Percentiles rank a stretch among this genome's conserved stretches.
These are phyloP conservation scores for Leucocoprinus leucothites DNA, from an alignment of 768 basidiomycete species.

Conservation along the genomic window DNA sequence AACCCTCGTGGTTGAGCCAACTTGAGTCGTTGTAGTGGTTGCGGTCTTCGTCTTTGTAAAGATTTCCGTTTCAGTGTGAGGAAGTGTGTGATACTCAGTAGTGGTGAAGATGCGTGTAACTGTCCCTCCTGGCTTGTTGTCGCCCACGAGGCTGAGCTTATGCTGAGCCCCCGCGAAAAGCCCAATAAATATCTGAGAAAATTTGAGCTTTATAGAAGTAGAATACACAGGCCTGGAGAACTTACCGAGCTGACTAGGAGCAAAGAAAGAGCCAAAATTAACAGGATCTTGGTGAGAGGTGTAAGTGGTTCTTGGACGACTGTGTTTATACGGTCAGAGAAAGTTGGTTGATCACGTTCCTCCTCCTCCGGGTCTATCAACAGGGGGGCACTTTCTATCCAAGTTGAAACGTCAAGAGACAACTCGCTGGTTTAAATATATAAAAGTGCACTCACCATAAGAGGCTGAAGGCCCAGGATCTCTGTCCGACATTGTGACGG, in stretches of 20 bases:
- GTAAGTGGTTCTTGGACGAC: constrained; percentile 78
- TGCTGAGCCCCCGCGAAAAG: constrained; percentile 89
- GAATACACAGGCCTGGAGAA: background rate
- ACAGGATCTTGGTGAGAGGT: constrained; percentile 77
- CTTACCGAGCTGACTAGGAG: constrained; percentile 71
- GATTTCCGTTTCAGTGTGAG: constrained; percentile 34
- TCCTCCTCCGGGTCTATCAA: constrained; percentile 48
- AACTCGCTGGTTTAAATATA: constrained; percentile 7
- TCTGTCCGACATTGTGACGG: constrained; percentile 50
- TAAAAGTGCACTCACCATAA: constrained; percentile 38
- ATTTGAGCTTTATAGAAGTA: background rate
- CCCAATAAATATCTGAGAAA: constrained; percentile 74
- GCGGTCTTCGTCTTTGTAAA: constrained; percentile 37
- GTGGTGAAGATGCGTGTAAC: constrained; percentile 4
- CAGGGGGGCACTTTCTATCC: constrained; percentile 62
- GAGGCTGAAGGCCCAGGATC: constrained; percentile 52
- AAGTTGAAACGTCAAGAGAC: background rate
- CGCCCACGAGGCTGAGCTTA: constrained; percentile 55
- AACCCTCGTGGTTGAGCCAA: constrained; percentile 16
- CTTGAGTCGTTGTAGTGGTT: constrained; percentile 32
- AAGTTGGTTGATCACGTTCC: constrained; percentile 23
- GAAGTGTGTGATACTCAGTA: constrained; percentile 20
- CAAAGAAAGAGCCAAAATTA: constrained; percentile 70
- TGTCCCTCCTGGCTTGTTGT: constrained; percentile 25
- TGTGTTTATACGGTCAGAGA: constrained; percentile 48